A percentile compares a stretch with the other conserved stretches of the same genome.
phyloP scores from a whole-genome alignment of 75 land plant genomes.

The Ceratopteris richardii region DNA sequence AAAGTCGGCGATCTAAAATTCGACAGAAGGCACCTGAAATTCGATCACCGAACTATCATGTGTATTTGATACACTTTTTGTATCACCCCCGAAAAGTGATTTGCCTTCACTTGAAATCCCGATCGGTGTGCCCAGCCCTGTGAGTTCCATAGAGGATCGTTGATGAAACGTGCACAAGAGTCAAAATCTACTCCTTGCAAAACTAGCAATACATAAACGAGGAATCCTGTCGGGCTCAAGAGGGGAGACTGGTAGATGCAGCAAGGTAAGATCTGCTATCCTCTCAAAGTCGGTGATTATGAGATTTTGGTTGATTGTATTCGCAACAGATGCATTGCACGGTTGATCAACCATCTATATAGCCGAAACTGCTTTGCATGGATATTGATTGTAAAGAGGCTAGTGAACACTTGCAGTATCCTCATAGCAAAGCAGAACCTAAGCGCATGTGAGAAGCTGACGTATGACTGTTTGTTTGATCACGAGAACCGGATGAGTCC shows the following conservation, averaged over 20 bases:
- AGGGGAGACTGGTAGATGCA: slow-evolving; percentile 64
- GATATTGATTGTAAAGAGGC: slow-evolving; percentile 69
- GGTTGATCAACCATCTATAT: slow-evolving; percentile 92
- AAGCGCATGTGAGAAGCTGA: slow-evolving; percentile 70
- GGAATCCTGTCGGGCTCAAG: slow-evolving; percentile 86
- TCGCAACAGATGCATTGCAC: slow-evolving; percentile 81
- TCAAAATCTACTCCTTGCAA: slow-evolving; percentile 44
- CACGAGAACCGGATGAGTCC: slow-evolving; percentile 42
- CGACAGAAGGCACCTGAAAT: too few species aligned
- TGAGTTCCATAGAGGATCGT: too few species aligned
- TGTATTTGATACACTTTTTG: too few species aligned
- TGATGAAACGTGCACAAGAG: too few species aligned
- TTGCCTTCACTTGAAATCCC: too few species aligned
- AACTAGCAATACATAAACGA: slow-evolving; percentile 87
- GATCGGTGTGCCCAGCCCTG: too few species aligned
- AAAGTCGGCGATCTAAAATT: too few species aligned
- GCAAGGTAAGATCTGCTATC: slow-evolving; percentile 88
- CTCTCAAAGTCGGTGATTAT: slow-evolving; percentile 85
- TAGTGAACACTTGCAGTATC: slow-evolving; percentile 66
- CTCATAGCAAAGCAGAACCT: slow-evolving; percentile 80
- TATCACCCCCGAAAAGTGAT: too few species aligned
- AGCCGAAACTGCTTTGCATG: slow-evolving; percentile 90
- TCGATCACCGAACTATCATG: too few species aligned
- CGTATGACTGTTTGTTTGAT: slow-evolving; percentile 65
- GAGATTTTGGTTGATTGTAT: slow-evolving; percentile 96